Base-by-base conservation (phyloP, 2,329 filamentous ascomycete genomes). In the Paramyrothecium roridum region DNA sequence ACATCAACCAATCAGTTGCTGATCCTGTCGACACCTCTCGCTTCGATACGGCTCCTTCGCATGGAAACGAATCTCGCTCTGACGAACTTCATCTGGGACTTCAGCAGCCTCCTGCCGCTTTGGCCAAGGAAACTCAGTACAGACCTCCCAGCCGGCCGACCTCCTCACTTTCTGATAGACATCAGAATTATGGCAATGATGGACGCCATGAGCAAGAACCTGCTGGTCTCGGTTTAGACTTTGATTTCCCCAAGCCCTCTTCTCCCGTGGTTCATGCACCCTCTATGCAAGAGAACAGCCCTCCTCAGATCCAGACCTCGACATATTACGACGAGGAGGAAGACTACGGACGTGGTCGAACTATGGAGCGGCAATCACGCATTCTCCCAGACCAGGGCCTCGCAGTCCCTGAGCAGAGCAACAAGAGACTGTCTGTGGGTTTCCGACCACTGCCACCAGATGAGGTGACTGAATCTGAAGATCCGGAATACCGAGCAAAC, bases 401-500 rank as follows among this genome's bases (percentile, higher is more conserved):
- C 8, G 79, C 76, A 52, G 79, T 87, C 49, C 84, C 85, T 2
- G 75, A 76, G 17, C 75, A 79, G 57, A 75, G 83, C 56, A 78
- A 74, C 64, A 81, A 81, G 58, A 79, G 86, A 55, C 70, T 88
- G n/a, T 89, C 86, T 1, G 82, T 88, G 48, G 85, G 86, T 26
- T 82, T 96, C 71, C 88, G 95, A 17, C 95, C 95, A 21, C 80
- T 99, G 59, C 95, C 95, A 6, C 91, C 92, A 37, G 87, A 93
- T 66, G 90, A 96, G 60, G 85, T 90, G 54, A 81, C 80, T 30
- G 85, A 88, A 47, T 84, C 87, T 3, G 95, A 98, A 68, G 93
- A 97, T 69, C 92, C 95, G 0, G 95, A 98, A 72, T 87, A 93
- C 67, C 86, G 95, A 65, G 95, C 95, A 60, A 98, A 97, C 78